Evolutionary conservation across 1,284 basidiomycete species (phyloP), one percentile per base, ranked within the genome.

Genomic region (Trametes hirsuta): DNA sequence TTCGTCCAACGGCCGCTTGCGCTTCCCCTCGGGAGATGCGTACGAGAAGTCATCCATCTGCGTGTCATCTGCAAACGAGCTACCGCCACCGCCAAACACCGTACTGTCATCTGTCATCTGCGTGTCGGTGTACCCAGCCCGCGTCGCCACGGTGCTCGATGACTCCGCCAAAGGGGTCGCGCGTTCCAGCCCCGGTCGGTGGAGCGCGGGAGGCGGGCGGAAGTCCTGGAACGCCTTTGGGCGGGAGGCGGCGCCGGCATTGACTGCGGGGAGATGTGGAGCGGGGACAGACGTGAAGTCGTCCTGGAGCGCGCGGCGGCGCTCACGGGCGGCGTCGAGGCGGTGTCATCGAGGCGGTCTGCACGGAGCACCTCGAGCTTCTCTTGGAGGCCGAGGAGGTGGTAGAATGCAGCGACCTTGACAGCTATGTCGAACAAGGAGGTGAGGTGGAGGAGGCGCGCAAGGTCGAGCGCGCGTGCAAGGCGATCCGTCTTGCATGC

Each of bases 351-450:
- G 67, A 84, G 86, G 57, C 86, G 83, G 59, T 84, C 87, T 1
- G 80, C 80, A 68, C 90, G 89, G 47, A 97, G 79, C n/a, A 80
- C 76, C 45, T 81, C 81, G 52, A 99, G 87, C 68, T 95, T 93
- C 74, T 98, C 96, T 65, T 90, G 85, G 58, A 99, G 78, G 4
- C 94, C 95, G 1, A 88, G 80, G 25, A 97, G 81, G 68, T 92
- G 90, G 75, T 98, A 98, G 79, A 97, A 98, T 0, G 85, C 86
- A 0, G 96, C 95, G 45, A 99, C 85, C 72, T 95, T 94, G 54
- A 88, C 81, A 0, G 95, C 95, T 42, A 88, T 86, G 63, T 94
- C 90, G 70, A 97, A 85, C 3, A 93, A 90, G 3, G 83, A 79
- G 2, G 84, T 77, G 61, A 91, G 86, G 69, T 95, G 89, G 56